These are phyloP conservation scores for Prunus yedoensis DNA, from an alignment of 331 rosid species.

Conservation along the genomic window DNA sequence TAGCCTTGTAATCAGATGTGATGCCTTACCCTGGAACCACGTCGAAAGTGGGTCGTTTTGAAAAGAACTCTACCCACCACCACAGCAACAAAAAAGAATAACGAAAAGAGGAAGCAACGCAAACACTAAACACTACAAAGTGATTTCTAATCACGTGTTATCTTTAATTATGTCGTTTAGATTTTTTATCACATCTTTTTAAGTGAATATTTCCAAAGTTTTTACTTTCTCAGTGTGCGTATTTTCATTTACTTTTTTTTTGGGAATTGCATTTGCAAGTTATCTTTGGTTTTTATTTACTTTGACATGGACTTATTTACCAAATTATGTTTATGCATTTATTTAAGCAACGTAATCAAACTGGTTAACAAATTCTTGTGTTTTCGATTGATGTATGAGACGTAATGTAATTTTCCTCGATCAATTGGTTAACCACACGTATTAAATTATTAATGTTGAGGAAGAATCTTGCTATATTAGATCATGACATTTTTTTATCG, in stretches of 20 bases:
- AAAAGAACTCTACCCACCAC: not conserved
- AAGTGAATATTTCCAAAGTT: not conserved
- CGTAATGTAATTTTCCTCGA: too few relatives aligned
- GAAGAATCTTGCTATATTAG: too few relatives aligned
- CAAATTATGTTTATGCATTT: too few relatives aligned
- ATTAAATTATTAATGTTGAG: too few relatives aligned
- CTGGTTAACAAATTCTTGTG: too few relatives aligned
- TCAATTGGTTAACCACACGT: too few relatives aligned
- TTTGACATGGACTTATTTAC: too few relatives aligned
- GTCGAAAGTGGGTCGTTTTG: constrained; percentile 20
- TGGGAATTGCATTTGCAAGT: too few relatives aligned
- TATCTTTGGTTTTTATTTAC: too few relatives aligned
- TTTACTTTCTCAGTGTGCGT: not conserved
- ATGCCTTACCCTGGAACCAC: constrained; percentile 35
- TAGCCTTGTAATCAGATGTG: constrained; percentile 9
- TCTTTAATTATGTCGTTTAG: not conserved
- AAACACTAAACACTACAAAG: not conserved
- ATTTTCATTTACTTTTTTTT: not conserved
- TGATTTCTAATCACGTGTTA: not conserved
- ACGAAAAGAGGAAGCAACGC: not conserved
- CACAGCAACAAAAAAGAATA: not conserved
- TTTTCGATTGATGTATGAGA: too few relatives aligned
- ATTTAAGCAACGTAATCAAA: too few relatives aligned
- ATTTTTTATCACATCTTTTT: not conserved
- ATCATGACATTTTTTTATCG: too few relatives aligned